Percentiles rank a stretch among this genome's conserved stretches.
Evolutionary conservation across 768 basidiomycete genomes (phyloP).

Genomic region (Pulveroboletus sp.): DNA sequence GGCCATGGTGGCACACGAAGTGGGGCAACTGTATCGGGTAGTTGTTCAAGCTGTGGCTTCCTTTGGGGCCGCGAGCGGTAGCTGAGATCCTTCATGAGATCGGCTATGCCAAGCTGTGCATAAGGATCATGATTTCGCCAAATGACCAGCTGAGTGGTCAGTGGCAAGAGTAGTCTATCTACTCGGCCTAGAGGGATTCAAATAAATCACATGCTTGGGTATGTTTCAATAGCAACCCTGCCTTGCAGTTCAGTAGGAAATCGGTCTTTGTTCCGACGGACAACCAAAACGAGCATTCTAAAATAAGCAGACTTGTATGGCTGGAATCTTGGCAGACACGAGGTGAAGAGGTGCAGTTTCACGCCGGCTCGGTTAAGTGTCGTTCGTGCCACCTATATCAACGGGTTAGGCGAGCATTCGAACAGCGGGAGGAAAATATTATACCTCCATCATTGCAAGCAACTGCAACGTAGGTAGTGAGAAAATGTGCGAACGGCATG

Average conservation of each 20-base stretch:
- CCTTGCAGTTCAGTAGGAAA: constrained; percentile 28
- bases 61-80: constrained; percentile 12
- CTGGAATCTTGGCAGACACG: constrained; percentile 37
- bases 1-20: constrained; percentile 24
- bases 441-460: constrained; percentile 50
- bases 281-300: constrained; percentile 40
- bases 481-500: background rate
- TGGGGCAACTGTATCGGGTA: constrained; percentile 7
- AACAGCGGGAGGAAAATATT: constrained; percentile 8
- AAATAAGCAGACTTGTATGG: constrained; percentile 48
- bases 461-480: constrained; percentile 33
- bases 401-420: background rate
- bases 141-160: constrained; percentile 30
- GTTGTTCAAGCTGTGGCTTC: constrained; percentile 16
- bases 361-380: constrained; percentile 42
- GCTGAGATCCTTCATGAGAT: constrained; percentile 20
- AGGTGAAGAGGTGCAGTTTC: constrained; percentile 42
- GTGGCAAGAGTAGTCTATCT: constrained; percentile 30
- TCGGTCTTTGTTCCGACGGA: constrained; percentile 29
- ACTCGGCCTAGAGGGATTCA: constrained; percentile 24
- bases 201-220: constrained; percentile 1
- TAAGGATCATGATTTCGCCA: constrained; percentile 27
- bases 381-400: constrained; percentile 40
- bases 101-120: constrained; percentile 33
- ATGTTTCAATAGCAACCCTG: constrained; percentile 1